These are phyloP conservation scores for Pyronema domesticum DNA, from an alignment of 495 filamentous ascomycete species.

Conservation along the genomic window DNA sequence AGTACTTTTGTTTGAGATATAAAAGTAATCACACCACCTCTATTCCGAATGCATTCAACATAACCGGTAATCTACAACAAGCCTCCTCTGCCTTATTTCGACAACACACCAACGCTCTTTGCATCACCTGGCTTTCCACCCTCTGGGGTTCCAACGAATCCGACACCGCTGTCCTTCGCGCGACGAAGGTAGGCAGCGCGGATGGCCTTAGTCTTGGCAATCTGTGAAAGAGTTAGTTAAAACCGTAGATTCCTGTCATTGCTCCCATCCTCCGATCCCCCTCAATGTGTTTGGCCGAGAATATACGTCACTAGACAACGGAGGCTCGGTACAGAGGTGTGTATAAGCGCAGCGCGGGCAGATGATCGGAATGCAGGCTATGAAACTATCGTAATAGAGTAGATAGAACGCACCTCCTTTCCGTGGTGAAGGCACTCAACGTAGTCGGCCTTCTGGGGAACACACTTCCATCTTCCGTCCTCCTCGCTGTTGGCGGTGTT, in stretches of 20 bases:
- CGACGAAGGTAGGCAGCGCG: constrained; percentile 78
- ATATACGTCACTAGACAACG: too few species aligned
- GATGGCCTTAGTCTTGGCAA: constrained; percentile 53
- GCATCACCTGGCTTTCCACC: constrained; percentile 19
- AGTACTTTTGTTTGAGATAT: too few species aligned
- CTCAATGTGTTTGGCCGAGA: too few species aligned
- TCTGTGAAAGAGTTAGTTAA: constrained; percentile 31
- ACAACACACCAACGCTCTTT: constrained; percentile 30
- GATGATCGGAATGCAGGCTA: background rate
- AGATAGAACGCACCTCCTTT: constrained; percentile 57
- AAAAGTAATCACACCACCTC: too few species aligned
- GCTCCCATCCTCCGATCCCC: too few species aligned
- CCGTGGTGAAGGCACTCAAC: constrained; percentile 95
- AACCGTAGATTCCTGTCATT: too few species aligned
- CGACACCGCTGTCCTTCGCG: constrained; percentile 54
- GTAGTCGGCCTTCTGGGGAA: constrained; percentile 83
- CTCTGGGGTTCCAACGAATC: constrained; percentile 42
- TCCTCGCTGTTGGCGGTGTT: constrained; percentile 53
- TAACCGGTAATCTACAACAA: too few species aligned
- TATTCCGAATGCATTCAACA: too few species aligned
- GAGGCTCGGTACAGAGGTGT: background rate
- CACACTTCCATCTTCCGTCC: constrained; percentile 74
- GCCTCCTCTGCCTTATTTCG: background rate
- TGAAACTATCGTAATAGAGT: constrained; percentile 5
- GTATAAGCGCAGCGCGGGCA: constrained; percentile 2